A percentile compares a stretch with the other conserved stretches of the same genome.
Evolutionary conservation across 148 eudicot species (phyloP).

Genomic region (Rhododendron griersonianum): DNA sequence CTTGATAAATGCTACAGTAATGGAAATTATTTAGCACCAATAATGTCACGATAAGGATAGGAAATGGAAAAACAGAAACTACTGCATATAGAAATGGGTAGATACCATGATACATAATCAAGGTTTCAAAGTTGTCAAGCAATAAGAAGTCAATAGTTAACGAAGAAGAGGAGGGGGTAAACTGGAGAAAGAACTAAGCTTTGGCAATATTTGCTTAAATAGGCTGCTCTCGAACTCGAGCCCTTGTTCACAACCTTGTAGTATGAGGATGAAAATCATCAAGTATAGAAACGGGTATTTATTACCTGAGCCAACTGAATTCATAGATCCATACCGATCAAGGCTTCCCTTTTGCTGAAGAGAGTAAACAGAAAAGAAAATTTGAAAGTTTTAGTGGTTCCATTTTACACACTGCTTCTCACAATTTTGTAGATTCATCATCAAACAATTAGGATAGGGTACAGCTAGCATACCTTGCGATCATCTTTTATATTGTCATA

Average conservation of each 20-base stretch:
- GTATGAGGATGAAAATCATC: constrained; percentile 1
- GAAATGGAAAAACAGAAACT: background rate
- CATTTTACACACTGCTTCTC: background rate
- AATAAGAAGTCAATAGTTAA: background rate
- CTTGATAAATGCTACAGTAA: background rate
- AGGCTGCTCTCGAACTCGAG: background rate
- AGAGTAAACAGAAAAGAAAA: background rate
- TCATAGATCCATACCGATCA: constrained; percentile 37
- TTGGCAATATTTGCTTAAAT: background rate
- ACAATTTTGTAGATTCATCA: background rate
- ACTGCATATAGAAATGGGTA: background rate
- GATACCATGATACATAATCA: background rate
- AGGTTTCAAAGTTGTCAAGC: background rate
- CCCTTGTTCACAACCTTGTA: background rate
- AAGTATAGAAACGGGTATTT: background rate
- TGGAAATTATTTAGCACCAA: background rate
- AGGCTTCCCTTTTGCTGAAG: constrained; percentile 30
- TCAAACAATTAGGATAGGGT: background rate
- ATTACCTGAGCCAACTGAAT: constrained; percentile 42
- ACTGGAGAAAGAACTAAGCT: background rate
- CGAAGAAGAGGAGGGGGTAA: background rate
- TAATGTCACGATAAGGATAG: background rate
- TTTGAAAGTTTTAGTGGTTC: background rate
- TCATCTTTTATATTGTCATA: constrained; percentile 30
- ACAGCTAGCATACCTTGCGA: constrained; percentile 28